Conservation (phyloP, 2,329 filamentous ascomycete species). For the Apiospora phragmitis region DNA sequence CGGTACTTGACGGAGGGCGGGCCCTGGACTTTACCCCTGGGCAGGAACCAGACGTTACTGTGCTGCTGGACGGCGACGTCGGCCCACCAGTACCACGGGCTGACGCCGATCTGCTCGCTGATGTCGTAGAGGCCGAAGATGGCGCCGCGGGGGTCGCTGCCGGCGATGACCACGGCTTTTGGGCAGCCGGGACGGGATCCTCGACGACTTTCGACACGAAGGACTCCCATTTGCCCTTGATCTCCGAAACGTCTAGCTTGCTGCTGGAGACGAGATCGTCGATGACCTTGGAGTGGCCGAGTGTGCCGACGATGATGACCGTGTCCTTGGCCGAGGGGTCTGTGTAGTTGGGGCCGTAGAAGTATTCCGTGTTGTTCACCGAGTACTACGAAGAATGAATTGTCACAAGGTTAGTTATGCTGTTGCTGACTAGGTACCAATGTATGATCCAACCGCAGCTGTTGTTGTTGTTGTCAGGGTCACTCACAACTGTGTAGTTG, state of each 20-base stretch:
- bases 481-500: constrained; percentile 48
- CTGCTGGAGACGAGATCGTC: constrained; percentile 55
- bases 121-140: constrained; percentile 73
- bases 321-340: constrained; percentile 44
- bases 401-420: background rate
- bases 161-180: constrained; percentile 66
- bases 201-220: constrained; percentile 62
- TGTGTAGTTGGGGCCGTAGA: constrained; percentile 46
- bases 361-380: constrained; percentile 40
- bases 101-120: constrained; percentile 73
- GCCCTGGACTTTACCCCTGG: constrained; percentile 55
- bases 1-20: constrained; percentile 67
- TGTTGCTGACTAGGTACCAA: background rate
- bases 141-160: constrained; percentile 56
- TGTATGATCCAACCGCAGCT: no score
- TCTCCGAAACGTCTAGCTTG: constrained; percentile 57
- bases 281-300: constrained; percentile 64
- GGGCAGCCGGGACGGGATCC: constrained; percentile 55
- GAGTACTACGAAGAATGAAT: constrained; percentile 36
- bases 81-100: constrained; percentile 69
- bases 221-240: constrained; percentile 69
- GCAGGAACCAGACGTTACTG: constrained; percentile 54
- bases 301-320: constrained; percentile 68
- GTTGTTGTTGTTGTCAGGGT: background rate
- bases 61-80: constrained; percentile 57